Evolutionary conservation across 2,329 filamentous ascomycete species (phyloP), one percentile per base, ranked within the genome.

Genomic region (Botryosphaeria agaves): DNA sequence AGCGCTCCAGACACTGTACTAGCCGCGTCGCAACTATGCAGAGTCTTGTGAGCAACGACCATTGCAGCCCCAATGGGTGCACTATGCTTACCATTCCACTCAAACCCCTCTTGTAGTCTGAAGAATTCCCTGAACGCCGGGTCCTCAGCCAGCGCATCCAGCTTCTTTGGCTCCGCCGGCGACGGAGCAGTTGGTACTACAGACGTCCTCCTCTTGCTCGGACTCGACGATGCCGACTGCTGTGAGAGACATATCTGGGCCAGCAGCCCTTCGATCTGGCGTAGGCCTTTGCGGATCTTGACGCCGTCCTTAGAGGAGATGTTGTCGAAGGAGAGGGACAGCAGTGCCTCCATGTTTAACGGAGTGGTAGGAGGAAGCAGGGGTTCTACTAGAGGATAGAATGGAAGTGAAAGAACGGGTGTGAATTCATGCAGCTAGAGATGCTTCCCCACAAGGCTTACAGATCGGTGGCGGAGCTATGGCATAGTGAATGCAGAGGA

Each of bases 101-200:
- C 83, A 49, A 98, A 98, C 3, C 85, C 82, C 48, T 95, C 85
- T 53, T 98, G 89, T 40, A 95, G 54, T 52, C 92, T 83, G 62
- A 93, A 94, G 61, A 95, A 95, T 55, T 94, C 84, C 41, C 82
- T 66, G 50, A 94, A 95, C 14, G 85, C 87, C 14, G 80, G 82
- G 53, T 95, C 89, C 38, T 76, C 70, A 30, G 70, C 67, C 38
- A 94, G 59, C 40, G 32, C 47, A 38, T 39, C 43, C 36, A 30
- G 46, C 48, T 52, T 63, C 55, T 54, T 55, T 45, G 46, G 47
- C 34, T 46, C 23, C 45, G 31, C 38, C 23, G 45, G 38, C 31
- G 46, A 41, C 26, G 39, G 36, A 20, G 44, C 41, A n/a, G 50
- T 43, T 14, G 45, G 47, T 27, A 53, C 43, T 6, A 50, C 52